phyloP scores from a whole-genome alignment of 2,329 filamentous ascomycete genomes.

The Botrytis tulipae region DNA sequence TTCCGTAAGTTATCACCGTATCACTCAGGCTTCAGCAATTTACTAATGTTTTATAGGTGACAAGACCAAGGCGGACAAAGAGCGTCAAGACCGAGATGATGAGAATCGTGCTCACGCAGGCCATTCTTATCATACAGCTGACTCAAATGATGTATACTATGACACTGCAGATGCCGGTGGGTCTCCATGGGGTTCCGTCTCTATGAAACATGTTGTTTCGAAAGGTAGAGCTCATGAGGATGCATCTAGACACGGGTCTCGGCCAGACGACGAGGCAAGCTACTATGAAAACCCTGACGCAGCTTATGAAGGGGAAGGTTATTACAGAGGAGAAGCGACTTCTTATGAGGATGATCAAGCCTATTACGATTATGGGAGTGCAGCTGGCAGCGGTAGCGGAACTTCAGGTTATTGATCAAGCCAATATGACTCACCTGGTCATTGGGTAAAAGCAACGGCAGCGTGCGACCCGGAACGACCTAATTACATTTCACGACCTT shows the following conservation, averaged over 20 bases:
- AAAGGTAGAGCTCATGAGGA: slow-evolving; percentile 46
- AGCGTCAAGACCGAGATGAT: slow-evolving; percentile 60
- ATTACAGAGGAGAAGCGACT: slow-evolving; percentile 31
- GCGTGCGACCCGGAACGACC: neutral
- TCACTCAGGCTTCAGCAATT: neutral
- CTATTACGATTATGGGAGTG: slow-evolving; percentile 38
- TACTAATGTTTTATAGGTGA: slow-evolving; percentile 52
- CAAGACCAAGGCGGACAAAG: slow-evolving; percentile 66
- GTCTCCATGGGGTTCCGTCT: slow-evolving; percentile 70
- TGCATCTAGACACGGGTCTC: slow-evolving; percentile 42
- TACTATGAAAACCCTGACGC: slow-evolving; percentile 26
- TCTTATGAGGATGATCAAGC: slow-evolving; percentile 33
- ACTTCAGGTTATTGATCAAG: slow-evolving; percentile 17
- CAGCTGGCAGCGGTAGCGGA: slow-evolving; percentile 34
- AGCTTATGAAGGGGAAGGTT: slow-evolving; percentile 31
- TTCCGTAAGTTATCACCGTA: slow-evolving; percentile 60
- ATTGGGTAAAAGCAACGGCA: neutral
- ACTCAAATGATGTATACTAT: slow-evolving; percentile 52
- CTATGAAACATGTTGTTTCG: slow-evolving; percentile 52
- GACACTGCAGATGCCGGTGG: slow-evolving; percentile 57
- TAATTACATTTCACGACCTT: slow-evolving; percentile 7
- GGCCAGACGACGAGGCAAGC: slow-evolving; percentile 30
- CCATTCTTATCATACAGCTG: slow-evolving; percentile 61
- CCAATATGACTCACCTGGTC: neutral
- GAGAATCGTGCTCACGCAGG: slow-evolving; percentile 64